phyloP scores from a whole-genome alignment of 257 asterid genomes.

The Solanum habrochaites region DNA sequence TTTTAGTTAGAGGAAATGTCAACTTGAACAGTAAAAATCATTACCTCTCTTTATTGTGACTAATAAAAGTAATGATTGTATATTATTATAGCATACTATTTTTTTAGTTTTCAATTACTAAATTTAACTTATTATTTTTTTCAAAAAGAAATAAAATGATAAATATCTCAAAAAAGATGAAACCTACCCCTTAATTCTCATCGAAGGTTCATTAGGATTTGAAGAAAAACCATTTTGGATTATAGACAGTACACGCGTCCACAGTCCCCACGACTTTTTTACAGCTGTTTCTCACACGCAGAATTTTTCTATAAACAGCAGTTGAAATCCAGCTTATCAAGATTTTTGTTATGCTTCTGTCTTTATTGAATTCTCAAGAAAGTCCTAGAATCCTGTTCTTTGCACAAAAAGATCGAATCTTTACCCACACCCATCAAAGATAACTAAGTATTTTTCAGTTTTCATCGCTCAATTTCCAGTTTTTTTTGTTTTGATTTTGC shows the following conservation, averaged over 20 bases:
- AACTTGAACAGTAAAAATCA: too few relatives aligned
- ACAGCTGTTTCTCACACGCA: conserved; percentile 14
- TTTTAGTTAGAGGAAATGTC: not conserved
- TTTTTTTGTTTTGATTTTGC: not conserved
- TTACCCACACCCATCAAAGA: not conserved
- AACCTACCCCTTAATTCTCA: not conserved
- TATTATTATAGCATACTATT: not conserved
- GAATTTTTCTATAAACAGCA: not conserved
- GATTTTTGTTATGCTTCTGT: not conserved
- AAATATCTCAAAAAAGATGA: not conserved
- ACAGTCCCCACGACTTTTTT: not conserved
- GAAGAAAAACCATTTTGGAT: not conserved
- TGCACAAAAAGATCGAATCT: not conserved
- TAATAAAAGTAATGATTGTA: not conserved
- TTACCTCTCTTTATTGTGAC: not conserved
- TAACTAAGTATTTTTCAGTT: not conserved
- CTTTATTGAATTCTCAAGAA: not conserved
- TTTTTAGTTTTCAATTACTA: not conserved
- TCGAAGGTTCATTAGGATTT: not conserved
- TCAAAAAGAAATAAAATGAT: not conserved
- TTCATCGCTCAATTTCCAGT: not conserved
- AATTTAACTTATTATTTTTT: not conserved
- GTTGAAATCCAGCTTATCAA: not conserved
- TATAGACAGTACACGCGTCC: conserved; percentile 9
- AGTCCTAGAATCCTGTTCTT: not conserved